Evolutionary conservation across 805 yeast genomes (phyloP), one percentile per base, ranked within the genome.

Genomic region (Yarrowia sp.): DNA sequence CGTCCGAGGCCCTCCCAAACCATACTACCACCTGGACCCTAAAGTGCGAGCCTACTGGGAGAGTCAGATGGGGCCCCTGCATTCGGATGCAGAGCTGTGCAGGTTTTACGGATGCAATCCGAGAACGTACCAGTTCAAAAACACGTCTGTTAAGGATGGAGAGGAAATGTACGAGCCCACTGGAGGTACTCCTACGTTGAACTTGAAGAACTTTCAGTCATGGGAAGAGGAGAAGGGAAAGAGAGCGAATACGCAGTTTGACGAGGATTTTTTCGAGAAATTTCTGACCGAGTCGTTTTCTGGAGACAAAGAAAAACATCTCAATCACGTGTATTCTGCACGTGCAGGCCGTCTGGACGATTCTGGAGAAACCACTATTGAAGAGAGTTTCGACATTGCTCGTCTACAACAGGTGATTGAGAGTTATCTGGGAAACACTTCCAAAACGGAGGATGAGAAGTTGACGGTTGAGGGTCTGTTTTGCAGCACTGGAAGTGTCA

Each of bases 191-290:
- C 45, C 47, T 10, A 55, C 45, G 5, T 47, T 55, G 8, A 55
- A 55, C 14, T 38, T 55, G 17, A 39, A 41, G 8, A 55, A 55
- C 31, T 55, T 55, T 28, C 47, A 39, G 47, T 31, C 45, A 8
- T 55, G 61, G 61, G 61, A 55, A 14, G 61, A 55, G 47, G 61
- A 55, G 17, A 55, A 55, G 61, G 61, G 61, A 22, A 39, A 41
- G 13, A 38, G 61, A 5, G 61, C 61, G 22, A 39, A 55, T 17
- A 39, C 45, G 36, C 61, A 55, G 47, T 55, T 55, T 55, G 61
- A 55, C 31, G 61, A 55, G 39, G 61, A 55, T 38, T 55, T 55
- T 41, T 55, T 55, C 39, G 61, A 55, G 31, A 55, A 55, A 31
- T 55, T 55, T 31, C 31, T 55, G 15, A 38, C 61, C 5, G 61